Base-by-base conservation (phyloP, 1,139 yeast species). In the Geotrichum phurueaensis region DNA sequence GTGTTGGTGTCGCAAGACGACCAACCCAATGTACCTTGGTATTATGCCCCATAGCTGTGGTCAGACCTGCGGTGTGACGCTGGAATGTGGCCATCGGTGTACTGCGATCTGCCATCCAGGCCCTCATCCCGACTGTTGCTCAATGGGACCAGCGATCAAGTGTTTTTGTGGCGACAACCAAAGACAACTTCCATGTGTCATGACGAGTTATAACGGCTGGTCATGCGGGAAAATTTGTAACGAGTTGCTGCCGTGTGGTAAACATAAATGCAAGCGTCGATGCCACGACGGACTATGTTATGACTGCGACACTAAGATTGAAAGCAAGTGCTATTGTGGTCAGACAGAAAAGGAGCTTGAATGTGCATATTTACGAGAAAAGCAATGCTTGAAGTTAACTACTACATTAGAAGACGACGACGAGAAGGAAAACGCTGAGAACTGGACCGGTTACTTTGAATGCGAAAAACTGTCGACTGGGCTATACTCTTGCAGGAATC, bases 1-100 rank as follows among this genome's bases (percentile, higher is more conserved):
- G 0, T 91, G 98, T 71, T 91, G 98, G 98, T 91, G 97, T 77
- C 92, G 94, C 1, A 86, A 88, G 68, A 82, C 81, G 2, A 76
- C 82, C 22, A 83, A 88, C 65, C 97, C 97, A 0, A 77, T 74
- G 20, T 75, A 79, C 3, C 85, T 86, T 67, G 76, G 80, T 15
- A 74, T 85, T 60, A 76, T 82, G 63, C 97, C 97, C 0, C 95
- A 91, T 67, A 86, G 95, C 61, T 92, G 98, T 78, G 97, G 97
- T 5, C 91, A 87, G 72, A 79, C 90, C 0, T 91, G 97, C 75
- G 81, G 81, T 59, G 76, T 76, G 23, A 76, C 78, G 58, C 76
- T 86, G 60, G 75, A 75, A 47, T 89, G 96, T 72, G 81, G 85
- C 0, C 98, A 91, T 71, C 81, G 84, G 3, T 91, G 98, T 70